phyloP scores from a whole-genome alignment of 306 rosid genomes.

The Trifolium pratense region DNA sequence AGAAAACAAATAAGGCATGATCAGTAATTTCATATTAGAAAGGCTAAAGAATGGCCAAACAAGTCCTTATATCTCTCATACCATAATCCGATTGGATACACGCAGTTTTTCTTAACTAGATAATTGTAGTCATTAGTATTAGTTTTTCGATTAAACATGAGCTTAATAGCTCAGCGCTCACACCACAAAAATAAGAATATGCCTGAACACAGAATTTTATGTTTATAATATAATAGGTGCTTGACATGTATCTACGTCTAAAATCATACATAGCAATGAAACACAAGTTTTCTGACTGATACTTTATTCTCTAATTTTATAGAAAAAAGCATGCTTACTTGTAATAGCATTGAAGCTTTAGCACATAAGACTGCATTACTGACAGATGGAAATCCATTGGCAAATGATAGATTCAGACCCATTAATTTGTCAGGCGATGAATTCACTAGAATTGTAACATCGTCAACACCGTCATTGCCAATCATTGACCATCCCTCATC shows the following conservation, averaged over 20 bases:
- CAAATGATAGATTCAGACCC: conserved; percentile 87
- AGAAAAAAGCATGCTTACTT: conserved; percentile 58
- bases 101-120: conserved; percentile 1
- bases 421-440: conserved; percentile 91
- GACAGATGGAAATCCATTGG: conserved; percentile 83
- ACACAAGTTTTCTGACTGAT: neutral
- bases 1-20: neutral
- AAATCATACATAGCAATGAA: conserved; percentile 4
- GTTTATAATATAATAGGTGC: neutral
- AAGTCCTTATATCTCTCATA: neutral
- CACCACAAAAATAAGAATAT: conserved; percentile 12
- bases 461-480: conserved; percentile 92
- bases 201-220: neutral
- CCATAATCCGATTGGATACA: neutral
- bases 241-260: neutral
- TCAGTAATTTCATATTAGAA: neutral
- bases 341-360: conserved; percentile 95
- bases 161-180: neutral
- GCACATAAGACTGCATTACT: conserved; percentile 95
- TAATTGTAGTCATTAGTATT: neutral
- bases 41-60: conserved; percentile 9
- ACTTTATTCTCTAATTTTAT: neutral
- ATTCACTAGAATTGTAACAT: conserved; percentile 83
- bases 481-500: conserved; percentile 99
- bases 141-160: neutral